Percentiles rank a stretch among this genome's conserved stretches.
Evolutionary conservation across 225 moss, liverwort and hornwort species (phyloP).

Genomic region (Sphagnum tenellum): DNA sequence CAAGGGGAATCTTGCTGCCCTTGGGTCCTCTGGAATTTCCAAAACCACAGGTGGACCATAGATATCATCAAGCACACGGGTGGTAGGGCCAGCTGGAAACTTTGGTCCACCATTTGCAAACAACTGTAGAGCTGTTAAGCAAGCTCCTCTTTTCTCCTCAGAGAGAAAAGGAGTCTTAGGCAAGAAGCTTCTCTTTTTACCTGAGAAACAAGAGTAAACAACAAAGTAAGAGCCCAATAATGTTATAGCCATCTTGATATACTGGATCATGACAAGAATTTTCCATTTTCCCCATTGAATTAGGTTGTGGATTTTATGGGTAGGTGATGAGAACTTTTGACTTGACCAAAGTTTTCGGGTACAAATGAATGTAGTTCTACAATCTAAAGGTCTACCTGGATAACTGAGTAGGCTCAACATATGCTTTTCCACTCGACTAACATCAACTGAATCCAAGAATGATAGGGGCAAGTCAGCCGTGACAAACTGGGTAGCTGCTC

Average conservation of each 20-base stretch:
- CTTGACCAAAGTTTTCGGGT: no score
- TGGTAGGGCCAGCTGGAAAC: constrained; percentile 15
- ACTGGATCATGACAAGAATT: no score
- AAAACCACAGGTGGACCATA: constrained; percentile 16
- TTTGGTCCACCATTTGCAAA: constrained; percentile 13
- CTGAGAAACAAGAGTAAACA: constrained; percentile 4
- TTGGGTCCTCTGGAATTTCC: constrained; percentile 19
- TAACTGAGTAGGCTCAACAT: constrained; percentile 56
- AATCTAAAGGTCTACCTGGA: constrained; percentile 35
- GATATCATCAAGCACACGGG: constrained; percentile 16
- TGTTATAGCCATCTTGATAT: no score
- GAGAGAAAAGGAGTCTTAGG: constrained; percentile 54
- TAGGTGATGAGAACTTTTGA: no score
- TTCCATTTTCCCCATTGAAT: no score
- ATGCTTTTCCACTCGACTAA: constrained; percentile 40
- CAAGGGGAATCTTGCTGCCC: constrained; percentile 12
- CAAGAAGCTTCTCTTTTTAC: constrained; percentile 36
- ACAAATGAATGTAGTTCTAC: no score
- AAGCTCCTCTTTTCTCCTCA: constrained; percentile 77
- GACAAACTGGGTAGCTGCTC: constrained; percentile 11
- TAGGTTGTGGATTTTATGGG: no score
- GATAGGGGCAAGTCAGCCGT: constrained; percentile 18
- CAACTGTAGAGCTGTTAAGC: constrained; percentile 57
- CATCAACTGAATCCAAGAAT: constrained; percentile 36
- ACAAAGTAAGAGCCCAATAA: no score